Base-by-base conservation (phyloP, 2,329 filamentous ascomycete genomes). In the Gremmenia infestans region DNA sequence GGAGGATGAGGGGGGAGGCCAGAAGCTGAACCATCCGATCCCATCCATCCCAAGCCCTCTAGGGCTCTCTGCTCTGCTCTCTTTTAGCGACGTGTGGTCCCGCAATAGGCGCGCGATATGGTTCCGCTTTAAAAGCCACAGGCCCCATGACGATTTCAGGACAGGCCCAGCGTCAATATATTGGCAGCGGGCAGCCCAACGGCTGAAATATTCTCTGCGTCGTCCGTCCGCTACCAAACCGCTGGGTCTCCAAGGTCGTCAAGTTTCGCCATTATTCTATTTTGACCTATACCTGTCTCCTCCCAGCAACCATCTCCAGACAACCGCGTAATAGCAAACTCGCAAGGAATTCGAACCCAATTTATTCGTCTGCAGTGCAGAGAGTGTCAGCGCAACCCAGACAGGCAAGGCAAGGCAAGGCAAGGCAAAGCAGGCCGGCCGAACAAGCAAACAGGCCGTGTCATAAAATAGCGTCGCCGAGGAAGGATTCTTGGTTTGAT, bases 91-190 rank as follows among this genome's bases (percentile, higher is more conserved):
- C 60, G 50, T 48, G 50, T 49, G 50, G 54, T 59, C 57, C 65
- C 64, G 64, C 64, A 64, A 65, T 67, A 68, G 60, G 62, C 65
- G 66, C 64, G 64, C 65, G 56, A 66, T 60, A 60, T 63, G 53
- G 53, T 48, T 56, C 56, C 48, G 54, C 22, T 48, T 17, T 52
- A 53, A 52, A 40, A 57, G 56, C 54, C 54, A 57, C 39, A 51
- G 56, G 57, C 58, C 63, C 63, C 64, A 67, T 65, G 63, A 65
- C 61, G 61, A 67, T 60, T 53, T 54, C 57, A 23, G 53, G 40
- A 59, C 59, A 62, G 61, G 55, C 59, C 46, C 59, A 63, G 63
- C 61, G 55, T 65, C 61, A 66, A 68, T 67, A 68, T 68, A 67
- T 66, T 64, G 64, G 60, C 59, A 61, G 63, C 54, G 58, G 59